A percentile compares a stretch with the other conserved stretches of the same genome.
phyloP scores from a whole-genome alignment of 495 filamentous ascomycete genomes.

The Aspergillus asperescens region DNA sequence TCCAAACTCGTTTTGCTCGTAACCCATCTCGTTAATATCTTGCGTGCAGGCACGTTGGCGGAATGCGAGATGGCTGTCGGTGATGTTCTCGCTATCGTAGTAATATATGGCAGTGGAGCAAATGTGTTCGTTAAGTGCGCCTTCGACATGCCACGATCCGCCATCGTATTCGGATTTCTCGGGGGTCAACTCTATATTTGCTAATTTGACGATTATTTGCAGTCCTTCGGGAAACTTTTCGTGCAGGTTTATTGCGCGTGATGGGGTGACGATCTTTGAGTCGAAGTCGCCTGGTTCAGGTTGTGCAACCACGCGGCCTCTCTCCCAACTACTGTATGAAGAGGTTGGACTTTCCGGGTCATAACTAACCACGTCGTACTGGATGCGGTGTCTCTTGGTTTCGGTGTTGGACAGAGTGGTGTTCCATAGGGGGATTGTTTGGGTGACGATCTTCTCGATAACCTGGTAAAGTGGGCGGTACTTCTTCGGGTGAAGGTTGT shows the following conservation, averaged over 20 bases:
- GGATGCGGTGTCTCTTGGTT: neutral
- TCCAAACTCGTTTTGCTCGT: constrained; percentile 18
- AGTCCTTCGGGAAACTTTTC: constrained; percentile 31
- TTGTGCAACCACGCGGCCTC: neutral
- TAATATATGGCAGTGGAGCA: constrained; percentile 54
- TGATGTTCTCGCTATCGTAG: constrained; percentile 56
- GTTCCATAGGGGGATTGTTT: constrained; percentile 52
- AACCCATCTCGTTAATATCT: neutral
- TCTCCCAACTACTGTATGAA: neutral
- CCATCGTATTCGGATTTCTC: constrained; percentile 44
- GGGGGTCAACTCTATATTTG: constrained; percentile 53
- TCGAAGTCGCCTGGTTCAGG: neutral
- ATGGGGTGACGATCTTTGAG: neutral
- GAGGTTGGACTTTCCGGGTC: no score
- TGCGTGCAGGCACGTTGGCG: constrained; percentile 26
- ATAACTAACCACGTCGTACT: neutral
- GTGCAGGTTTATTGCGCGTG: neutral
- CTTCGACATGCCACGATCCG: constrained; percentile 49
- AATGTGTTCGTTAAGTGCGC: constrained; percentile 46
- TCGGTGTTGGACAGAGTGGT: neutral
- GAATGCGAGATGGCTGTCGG: constrained; percentile 39
- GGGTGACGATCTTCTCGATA: constrained; percentile 42
- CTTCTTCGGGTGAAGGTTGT: constrained; percentile 54
- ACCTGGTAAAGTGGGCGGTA: constrained; percentile 43
- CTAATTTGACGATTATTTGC: constrained; percentile 57